phyloP scores from a whole-genome alignment of 805 yeast genomes.

The Wickerhamiella shivajii region DNA sequence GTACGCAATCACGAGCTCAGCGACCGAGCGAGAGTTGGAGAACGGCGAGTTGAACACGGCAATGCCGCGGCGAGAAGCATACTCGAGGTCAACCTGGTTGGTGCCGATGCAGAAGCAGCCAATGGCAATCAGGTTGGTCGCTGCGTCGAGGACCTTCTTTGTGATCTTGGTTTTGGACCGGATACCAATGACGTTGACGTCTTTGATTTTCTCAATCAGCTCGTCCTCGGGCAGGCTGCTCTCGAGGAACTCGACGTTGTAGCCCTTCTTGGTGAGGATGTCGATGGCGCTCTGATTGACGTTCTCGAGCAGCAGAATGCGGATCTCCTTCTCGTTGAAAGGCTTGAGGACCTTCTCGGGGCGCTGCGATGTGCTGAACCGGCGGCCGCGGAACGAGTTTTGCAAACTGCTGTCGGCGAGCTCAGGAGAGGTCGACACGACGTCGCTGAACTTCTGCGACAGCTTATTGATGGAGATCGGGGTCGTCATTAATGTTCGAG shows the following conservation, averaged over 20 bases:
- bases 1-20: slow-evolving; percentile 93
- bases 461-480: slow-evolving; percentile 21
- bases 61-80: slow-evolving; percentile 83
- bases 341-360: slow-evolving; percentile 69
- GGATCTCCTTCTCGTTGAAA: slow-evolving; percentile 88
- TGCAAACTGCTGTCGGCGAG: slow-evolving; percentile 10
- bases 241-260: slow-evolving; percentile 91
- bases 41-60: slow-evolving; percentile 98
- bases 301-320: slow-evolving; percentile 79
- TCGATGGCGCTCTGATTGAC: slow-evolving; percentile 86
- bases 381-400: slow-evolving; percentile 14
- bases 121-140: slow-evolving; percentile 74
- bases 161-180: slow-evolving; percentile 92
- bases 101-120: slow-evolving; percentile 99
- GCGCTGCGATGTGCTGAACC: slow-evolving; percentile 12
- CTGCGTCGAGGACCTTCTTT: slow-evolving; percentile 62
- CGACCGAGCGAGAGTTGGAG: slow-evolving; percentile 96
- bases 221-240: slow-evolving; percentile 83
- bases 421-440: slow-evolving; percentile 16
- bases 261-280: slow-evolving; percentile 78
- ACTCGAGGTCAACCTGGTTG: slow-evolving; percentile 88
- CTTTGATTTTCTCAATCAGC: slow-evolving; percentile 81
- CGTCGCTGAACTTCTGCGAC: slow-evolving; percentile 12
- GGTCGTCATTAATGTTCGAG: slow-evolving; percentile 19
- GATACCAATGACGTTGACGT: slow-evolving; percentile 94